phyloP scores from a whole-genome alignment of 164 flowering plant species.

The Umbellularia californica region DNA sequence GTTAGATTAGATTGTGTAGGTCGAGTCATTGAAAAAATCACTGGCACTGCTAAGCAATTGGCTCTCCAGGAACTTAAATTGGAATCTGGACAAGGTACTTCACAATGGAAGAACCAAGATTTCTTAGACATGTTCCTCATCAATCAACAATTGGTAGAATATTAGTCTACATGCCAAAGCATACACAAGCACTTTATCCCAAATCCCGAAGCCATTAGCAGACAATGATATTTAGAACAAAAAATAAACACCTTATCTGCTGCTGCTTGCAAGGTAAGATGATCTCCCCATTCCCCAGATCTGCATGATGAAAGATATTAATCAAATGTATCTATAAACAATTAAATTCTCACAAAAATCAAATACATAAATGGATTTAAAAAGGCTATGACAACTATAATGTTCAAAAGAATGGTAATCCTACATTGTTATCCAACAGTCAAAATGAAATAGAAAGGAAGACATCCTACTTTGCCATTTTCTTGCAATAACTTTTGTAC shows the following conservation, averaged over 20 bases:
- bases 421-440: neutral
- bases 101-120: neutral
- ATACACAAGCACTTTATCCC: neutral
- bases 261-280: constrained; percentile 89
- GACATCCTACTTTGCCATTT: constrained; percentile 30
- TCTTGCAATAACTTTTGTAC: constrained; percentile 39
- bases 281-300: constrained; percentile 95
- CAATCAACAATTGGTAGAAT: neutral
- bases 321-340: constrained; percentile 7
- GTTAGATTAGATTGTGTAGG: neutral
- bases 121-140: neutral
- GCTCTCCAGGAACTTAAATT: too few species aligned
- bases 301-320: constrained; percentile 33
- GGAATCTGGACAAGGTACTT: too few species aligned
- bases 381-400: neutral
- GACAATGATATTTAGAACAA: neutral
- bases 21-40: neutral
- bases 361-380: constrained; percentile 4
- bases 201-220: neutral
- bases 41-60: too few species aligned
- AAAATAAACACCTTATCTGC: constrained; percentile 71
- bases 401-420: neutral
- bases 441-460: neutral
- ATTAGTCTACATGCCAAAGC: neutral
- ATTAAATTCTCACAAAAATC: constrained; percentile 39